Percentiles rank a stretch among this genome's conserved stretches.
phyloP scores from a whole-genome alignment of 345 rosid genomes.

The Aethionema arabicum region DNA sequence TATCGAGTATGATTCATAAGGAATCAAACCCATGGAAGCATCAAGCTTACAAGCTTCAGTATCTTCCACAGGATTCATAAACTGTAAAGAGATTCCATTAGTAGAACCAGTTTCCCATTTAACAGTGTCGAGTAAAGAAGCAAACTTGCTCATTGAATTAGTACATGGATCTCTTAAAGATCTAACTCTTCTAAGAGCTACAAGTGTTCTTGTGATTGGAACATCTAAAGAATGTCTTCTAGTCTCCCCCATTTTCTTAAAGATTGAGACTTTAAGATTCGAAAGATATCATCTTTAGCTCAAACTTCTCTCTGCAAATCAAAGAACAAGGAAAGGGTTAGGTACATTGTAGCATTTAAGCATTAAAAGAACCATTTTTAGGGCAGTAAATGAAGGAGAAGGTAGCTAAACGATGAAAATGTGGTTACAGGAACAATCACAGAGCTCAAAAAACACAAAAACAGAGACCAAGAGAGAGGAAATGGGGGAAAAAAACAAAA shows the following conservation, averaged over 20 bases:
- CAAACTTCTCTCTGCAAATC: background rate
- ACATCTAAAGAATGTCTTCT: constrained; percentile 87
- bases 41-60: constrained; percentile 36
- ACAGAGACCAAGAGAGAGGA: constrained; percentile 20
- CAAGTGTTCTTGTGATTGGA: constrained; percentile 87
- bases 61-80: constrained; percentile 35
- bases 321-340: too few species aligned
- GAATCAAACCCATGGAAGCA: constrained; percentile 32
- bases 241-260: constrained; percentile 51
- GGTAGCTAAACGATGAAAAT: constrained; percentile 28
- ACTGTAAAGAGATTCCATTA: constrained; percentile 67
- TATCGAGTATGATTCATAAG: constrained; percentile 33
- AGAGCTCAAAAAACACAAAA: constrained; percentile 30
- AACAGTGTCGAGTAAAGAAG: constrained; percentile 73
- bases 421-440: constrained; percentile 18
- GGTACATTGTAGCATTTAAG: too few species aligned
- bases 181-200: constrained; percentile 86
- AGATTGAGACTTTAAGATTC: constrained; percentile 17
- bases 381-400: background rate
- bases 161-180: constrained; percentile 95
- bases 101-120: constrained; percentile 83
- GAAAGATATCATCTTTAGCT: constrained; percentile 5
- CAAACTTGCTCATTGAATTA: constrained; percentile 88
- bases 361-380: too few species aligned
- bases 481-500: background rate